Evolutionary conservation across 306 rosid genomes (phyloP), one percentile per base, ranked within the genome.

Genomic region (Prosopis cineraria): DNA sequence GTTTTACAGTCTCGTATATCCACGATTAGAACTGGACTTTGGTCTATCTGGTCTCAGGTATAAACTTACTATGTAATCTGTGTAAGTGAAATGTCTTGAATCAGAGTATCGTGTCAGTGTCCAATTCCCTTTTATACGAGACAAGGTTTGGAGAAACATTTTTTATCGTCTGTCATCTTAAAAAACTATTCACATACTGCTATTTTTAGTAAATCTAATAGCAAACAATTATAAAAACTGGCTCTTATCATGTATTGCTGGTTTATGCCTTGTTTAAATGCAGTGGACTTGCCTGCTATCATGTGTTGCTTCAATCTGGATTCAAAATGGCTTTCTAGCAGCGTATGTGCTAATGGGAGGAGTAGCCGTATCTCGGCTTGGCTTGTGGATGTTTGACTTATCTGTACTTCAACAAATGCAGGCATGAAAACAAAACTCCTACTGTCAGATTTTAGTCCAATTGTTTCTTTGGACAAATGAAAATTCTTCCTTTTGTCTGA

Each of bases 41-140:
- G 97, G 96, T 89, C 98, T 48, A 85, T 88, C 66, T 91, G 97
- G 97, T 91, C 88, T 77, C 98, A 92, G 97, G 98, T 92, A 84
- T 34, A 59, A 72, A 78, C 40, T 31, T 14, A 20, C 3, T 43
- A 30, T 43, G 37, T 30, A 14, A 2, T 13, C 2, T 10, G 34
- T 12, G 17, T 56, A 11, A 56, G 4, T 25, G 58, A 52, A 13
- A 22, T 22, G 62, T 22, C 27, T n/a, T 52, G 16, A 25, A 53
- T 10, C 13, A 30, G 22, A 1, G 62, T 53, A 24, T 10, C 31
- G 4, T 72, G 69, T 31, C 2, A 30, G 4, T 72, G 73, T 45
- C 77, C 31, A 17, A 29, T n/a, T 77, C 40, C 17, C 78, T 39
- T 20, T n/a, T 16, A 64, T 76, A 45, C 45, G n/a, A 31, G 41